A percentile compares a stretch with the other conserved stretches of the same genome.
These are phyloP conservation scores for Lactarius quietus DNA, from an alignment of 768 basidiomycete species.

Conservation along the genomic window DNA sequence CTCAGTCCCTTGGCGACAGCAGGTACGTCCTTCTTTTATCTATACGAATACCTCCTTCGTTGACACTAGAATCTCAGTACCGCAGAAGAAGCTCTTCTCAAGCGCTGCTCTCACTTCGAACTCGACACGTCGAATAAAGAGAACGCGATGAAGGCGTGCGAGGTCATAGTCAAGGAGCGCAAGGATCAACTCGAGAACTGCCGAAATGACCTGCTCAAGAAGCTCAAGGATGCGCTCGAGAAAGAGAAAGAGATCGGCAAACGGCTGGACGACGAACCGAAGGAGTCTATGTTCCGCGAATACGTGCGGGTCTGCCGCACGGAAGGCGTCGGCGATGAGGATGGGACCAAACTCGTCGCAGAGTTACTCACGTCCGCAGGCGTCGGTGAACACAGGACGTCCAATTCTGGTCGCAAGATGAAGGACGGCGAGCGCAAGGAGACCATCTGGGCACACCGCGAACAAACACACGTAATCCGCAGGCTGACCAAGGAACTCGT, in stretches of 20 bases:
- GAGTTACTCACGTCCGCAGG: constrained; percentile 59
- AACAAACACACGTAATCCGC: constrained; percentile 83
- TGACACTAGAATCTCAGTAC: constrained; percentile 45
- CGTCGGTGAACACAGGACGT: constrained; percentile 36
- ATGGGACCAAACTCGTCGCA: constrained; percentile 61
- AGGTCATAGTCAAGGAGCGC: constrained; percentile 84
- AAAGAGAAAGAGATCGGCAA: constrained; percentile 67
- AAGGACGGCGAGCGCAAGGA: constrained; percentile 62
- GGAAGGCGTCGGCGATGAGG: constrained; percentile 74
- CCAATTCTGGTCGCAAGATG: constrained; percentile 33
- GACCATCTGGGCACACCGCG: constrained; percentile 74
- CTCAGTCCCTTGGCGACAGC: constrained; percentile 84
- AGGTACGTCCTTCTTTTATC: constrained; percentile 33
- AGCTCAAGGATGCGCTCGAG: constrained; percentile 61
- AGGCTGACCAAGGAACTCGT: constrained; percentile 84
- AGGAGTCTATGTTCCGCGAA: constrained; percentile 78
- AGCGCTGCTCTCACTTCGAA: constrained; percentile 94
- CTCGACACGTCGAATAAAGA: constrained; percentile 61
- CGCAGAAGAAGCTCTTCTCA: constrained; percentile 89
- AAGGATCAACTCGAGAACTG: constrained; percentile 76
- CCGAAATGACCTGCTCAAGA: constrained; percentile 62
- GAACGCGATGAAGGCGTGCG: constrained; percentile 89
- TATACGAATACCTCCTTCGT: not conserved
- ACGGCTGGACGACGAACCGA: constrained; percentile 31
- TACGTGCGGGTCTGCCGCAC: constrained; percentile 65